A percentile compares a stretch with the other conserved stretches of the same genome.
Evolutionary conservation across 176 grass and related monocot species (phyloP).

Genomic region (Phragmites australis): DNA sequence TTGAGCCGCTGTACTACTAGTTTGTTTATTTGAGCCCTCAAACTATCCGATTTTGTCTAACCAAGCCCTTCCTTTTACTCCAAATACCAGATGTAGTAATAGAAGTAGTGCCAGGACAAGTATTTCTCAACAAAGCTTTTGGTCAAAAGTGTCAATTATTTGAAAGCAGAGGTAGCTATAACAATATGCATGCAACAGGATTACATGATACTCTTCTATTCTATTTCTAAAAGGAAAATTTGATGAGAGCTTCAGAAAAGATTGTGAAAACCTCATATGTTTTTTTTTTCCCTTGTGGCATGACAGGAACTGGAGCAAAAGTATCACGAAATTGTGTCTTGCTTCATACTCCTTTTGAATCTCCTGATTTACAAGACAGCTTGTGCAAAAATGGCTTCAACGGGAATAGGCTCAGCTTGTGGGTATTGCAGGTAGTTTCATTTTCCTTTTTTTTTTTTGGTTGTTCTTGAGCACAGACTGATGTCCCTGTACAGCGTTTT

Average conservation of each 20-base stretch:
- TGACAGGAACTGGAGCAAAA: slow-evolving; percentile 78
- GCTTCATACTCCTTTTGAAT: slow-evolving; percentile 72
- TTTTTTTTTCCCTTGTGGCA: slow-evolving; percentile 27
- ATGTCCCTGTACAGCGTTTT: not conserved
- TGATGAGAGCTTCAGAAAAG: slow-evolving; percentile 1
- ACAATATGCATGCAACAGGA: not conserved
- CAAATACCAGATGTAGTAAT: not conserved
- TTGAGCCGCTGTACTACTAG: not conserved
- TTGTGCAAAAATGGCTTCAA: slow-evolving; percentile 79
- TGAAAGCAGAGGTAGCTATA: not conserved
- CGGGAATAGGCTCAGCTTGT: slow-evolving; percentile 72
- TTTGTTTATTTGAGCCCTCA: not conserved
- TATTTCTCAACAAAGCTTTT: not conserved
- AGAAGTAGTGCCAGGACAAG: not conserved
- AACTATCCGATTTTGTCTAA: not conserved
- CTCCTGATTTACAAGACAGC: slow-evolving; percentile 54
- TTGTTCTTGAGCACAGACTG: not conserved
- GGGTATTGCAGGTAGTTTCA: slow-evolving; percentile 74
- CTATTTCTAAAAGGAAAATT: slow-evolving; percentile 6
- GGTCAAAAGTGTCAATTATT: not conserved
- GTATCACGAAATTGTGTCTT: slow-evolving; percentile 62
- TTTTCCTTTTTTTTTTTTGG: not conserved
- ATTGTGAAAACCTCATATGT: slow-evolving; percentile 8
- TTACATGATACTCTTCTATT: not conserved
- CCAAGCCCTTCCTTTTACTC: not conserved